A percentile compares a stretch with the other conserved stretches of the same genome.
Conservation (phyloP, 1,284 basidiomycete species). For the Crocinoboletus sp. region DNA sequence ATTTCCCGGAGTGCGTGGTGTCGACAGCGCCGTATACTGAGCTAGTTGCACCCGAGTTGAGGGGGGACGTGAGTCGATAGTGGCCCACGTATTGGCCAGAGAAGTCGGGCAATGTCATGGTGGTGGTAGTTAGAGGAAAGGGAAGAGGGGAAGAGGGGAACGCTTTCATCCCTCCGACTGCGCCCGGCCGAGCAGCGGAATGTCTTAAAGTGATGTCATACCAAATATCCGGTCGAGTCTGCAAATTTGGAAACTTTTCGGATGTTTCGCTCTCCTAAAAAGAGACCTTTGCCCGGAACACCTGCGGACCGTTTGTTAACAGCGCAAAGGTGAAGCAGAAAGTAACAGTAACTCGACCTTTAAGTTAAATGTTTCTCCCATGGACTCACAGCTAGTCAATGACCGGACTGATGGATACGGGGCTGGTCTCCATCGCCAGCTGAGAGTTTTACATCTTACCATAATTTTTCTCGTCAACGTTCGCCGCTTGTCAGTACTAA, state of each 20-base stretch:
- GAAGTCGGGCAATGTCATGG: conserved; percentile 38
- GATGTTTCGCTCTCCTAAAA: neutral
- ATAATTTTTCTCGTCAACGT: too few species aligned
- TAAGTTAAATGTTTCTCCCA: too few species aligned
- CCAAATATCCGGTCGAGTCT: neutral
- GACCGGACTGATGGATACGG: neutral
- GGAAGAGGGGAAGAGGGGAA: neutral
- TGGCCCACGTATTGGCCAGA: conserved; percentile 46
- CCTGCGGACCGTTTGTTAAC: too few species aligned
- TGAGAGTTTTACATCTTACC: too few species aligned
- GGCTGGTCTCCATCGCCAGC: neutral
- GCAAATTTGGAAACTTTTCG: neutral
- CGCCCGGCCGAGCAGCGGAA: neutral
- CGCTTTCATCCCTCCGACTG: too few species aligned
- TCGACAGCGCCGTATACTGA: conserved; percentile 76
- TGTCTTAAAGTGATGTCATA: conserved; percentile 7
- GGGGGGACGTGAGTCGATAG: conserved; percentile 57
- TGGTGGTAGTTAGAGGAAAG: neutral
- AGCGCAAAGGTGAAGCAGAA: too few species aligned
- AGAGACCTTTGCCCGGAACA: too few species aligned
- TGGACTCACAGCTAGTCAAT: too few species aligned
- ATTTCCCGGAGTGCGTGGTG: conserved; percentile 23
- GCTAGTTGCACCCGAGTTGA: conserved; percentile 79
- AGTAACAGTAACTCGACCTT: too few species aligned
- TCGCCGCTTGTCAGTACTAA: too few species aligned